These are phyloP conservation scores for Paracoccidioides lutzii DNA, from an alignment of 2,329 filamentous ascomycete genomes.

Conservation along the genomic window DNA sequence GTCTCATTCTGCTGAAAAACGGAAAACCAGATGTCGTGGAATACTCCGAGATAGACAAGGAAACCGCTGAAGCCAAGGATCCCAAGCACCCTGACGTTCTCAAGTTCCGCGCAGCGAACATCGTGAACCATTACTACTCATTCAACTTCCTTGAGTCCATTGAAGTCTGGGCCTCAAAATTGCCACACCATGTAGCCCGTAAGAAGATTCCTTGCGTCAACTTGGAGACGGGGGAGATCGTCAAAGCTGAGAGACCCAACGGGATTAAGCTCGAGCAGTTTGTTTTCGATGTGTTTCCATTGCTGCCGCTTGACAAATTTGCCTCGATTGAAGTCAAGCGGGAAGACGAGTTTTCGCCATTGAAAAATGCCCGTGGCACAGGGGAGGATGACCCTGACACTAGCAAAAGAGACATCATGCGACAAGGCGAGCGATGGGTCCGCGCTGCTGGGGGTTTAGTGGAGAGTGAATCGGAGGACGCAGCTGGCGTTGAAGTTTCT, in stretches of 20 bases:
- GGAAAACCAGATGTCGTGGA: slow-evolving; percentile 95
- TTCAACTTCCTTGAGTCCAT: slow-evolving; percentile 85
- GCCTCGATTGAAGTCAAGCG: slow-evolving; percentile 91
- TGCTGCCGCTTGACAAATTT: slow-evolving; percentile 75
- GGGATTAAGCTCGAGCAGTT: slow-evolving; percentile 99
- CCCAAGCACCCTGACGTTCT: slow-evolving; percentile 66
- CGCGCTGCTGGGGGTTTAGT: slow-evolving; percentile 65
- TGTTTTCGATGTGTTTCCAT: slow-evolving; percentile 95
- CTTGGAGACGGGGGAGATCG: slow-evolving; percentile 58
- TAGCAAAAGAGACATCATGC: slow-evolving; percentile 78
- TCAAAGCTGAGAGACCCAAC: slow-evolving; percentile 91
- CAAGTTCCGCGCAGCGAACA: slow-evolving; percentile 96
- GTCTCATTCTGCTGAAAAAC: slow-evolving; percentile 87
- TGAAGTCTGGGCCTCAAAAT: slow-evolving; percentile 67
- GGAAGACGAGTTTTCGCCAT: slow-evolving; percentile 93
- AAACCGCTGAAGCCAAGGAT: slow-evolving; percentile 81
- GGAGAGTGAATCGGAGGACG: slow-evolving; percentile 45
- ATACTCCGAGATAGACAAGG: slow-evolving; percentile 90
- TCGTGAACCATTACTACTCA: slow-evolving; percentile 99
- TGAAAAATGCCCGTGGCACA: slow-evolving; percentile 81
- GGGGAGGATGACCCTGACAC: slow-evolving; percentile 91
- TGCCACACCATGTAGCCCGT: slow-evolving; percentile 89
- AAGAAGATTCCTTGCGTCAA: slow-evolving; percentile 96
- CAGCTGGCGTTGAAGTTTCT: slow-evolving; percentile 72
- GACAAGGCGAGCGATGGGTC: slow-evolving; percentile 77